Evolutionary conservation across 208 protist species (phyloP).

Genomic region (Naegleria lovaniensis): DNA sequence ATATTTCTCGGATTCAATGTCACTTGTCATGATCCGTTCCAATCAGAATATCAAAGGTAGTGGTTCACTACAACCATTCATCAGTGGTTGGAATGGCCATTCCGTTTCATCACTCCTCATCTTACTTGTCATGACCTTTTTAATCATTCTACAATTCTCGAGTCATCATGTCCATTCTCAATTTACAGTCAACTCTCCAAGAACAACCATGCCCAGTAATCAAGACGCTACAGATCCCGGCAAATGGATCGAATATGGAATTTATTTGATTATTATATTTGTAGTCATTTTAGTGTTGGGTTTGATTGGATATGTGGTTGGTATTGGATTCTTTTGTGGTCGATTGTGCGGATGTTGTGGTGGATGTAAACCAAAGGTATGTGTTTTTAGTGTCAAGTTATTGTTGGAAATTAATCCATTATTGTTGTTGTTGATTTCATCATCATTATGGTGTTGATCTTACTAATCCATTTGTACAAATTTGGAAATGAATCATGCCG

Average conservation of each 20-base stretch:
- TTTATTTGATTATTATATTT: not conserved
- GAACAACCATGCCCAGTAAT: not conserved
- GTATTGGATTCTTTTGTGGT: not conserved
- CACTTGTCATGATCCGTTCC: too few species aligned
- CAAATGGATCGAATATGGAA: not conserved
- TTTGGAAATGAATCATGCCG: too few species aligned
- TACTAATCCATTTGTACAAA: too few species aligned
- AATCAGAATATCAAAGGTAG: too few species aligned
- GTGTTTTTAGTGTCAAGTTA: too few species aligned
- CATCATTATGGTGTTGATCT: too few species aligned
- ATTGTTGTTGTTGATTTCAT: not conserved
- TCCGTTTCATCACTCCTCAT: too few species aligned
- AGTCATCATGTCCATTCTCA: not conserved
- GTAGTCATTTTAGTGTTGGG: not conserved
- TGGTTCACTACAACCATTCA: too few species aligned
- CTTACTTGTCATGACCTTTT: not conserved
- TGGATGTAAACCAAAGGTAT: not conserved
- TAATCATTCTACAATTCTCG: not conserved
- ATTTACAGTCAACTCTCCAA: not conserved
- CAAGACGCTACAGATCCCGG: not conserved
- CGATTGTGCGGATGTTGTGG: not conserved
- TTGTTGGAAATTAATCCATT: not conserved
- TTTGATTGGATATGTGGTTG: not conserved
- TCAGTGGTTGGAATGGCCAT: too few species aligned
- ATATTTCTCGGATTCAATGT: too few species aligned